Conservation (phyloP, 1,284 basidiomycete species). For the Marasmius tenuissimus region DNA sequence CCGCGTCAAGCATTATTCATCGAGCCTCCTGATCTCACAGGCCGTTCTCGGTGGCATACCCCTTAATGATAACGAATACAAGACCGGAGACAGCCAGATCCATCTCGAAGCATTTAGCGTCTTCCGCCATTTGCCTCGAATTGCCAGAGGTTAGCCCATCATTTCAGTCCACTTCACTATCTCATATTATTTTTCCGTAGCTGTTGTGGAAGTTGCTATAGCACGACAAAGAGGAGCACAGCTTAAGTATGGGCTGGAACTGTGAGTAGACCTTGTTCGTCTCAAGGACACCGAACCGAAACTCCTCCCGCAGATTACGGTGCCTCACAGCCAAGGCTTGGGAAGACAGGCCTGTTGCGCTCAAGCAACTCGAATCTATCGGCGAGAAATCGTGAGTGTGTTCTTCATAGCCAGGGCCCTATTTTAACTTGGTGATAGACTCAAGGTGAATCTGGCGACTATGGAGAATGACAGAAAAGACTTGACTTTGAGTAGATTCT, state of each 20-base stretch:
- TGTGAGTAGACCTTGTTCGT: conserved; percentile 43
- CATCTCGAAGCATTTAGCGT: conserved; percentile 63
- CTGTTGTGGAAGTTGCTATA: conserved; percentile 70
- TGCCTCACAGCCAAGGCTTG: conserved; percentile 78
- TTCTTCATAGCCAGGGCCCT: not conserved
- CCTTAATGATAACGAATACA: conserved; percentile 65
- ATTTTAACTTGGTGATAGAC: conserved; percentile 36
- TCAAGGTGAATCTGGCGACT: not conserved
- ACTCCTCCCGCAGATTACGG: conserved; percentile 50
- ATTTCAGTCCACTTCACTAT: too few relatives aligned
- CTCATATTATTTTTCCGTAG: conserved; percentile 32
- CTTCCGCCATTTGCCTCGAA: conserved; percentile 68
- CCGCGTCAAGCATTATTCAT: not conserved
- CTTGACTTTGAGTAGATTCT: conserved; percentile 50
- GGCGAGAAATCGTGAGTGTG: conserved; percentile 80
- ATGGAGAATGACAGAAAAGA: conserved; percentile 40
- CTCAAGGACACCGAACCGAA: conserved; percentile 4
- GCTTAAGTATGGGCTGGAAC: conserved; percentile 68
- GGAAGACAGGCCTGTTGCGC: conserved; percentile 79
- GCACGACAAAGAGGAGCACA: conserved; percentile 59
- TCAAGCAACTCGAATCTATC: conserved; percentile 78
- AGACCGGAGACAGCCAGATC: conserved; percentile 67
- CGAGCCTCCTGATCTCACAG: conserved; percentile 31
- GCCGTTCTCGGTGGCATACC: conserved; percentile 76
- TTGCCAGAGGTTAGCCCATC: conserved; percentile 55